A percentile compares a stretch with the other conserved stretches of the same genome.
Conservation (phyloP, 139 green algal species). For the Astrephomene gubernaculifera region DNA sequence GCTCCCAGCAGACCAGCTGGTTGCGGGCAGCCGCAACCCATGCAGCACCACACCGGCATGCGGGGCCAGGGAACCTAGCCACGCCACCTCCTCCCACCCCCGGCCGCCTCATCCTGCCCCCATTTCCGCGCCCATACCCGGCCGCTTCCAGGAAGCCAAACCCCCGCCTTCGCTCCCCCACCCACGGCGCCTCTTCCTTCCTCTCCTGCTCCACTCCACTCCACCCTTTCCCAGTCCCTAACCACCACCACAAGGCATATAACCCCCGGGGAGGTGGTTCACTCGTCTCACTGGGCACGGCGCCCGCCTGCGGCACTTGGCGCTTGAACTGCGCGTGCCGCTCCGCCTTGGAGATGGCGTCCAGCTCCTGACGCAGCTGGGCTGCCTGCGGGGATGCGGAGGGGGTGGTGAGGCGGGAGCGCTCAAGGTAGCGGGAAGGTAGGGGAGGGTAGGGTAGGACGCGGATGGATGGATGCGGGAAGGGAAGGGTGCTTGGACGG, state of each 20-base stretch:
- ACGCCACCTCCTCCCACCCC: too few species aligned
- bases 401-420: neutral
- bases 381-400: constrained; percentile 7
- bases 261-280: neutral
- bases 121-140: too few species aligned
- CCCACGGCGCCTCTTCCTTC: neutral
- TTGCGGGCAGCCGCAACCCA: too few species aligned
- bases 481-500: too few species aligned
- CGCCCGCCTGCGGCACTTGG: neutral
- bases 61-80: too few species aligned
- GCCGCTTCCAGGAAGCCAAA: neutral
- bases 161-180: neutral
- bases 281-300: neutral
- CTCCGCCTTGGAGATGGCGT: neutral
- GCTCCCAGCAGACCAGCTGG: too few species aligned
- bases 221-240: neutral
- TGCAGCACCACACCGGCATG: too few species aligned
- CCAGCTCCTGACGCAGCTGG: constrained; percentile 36
- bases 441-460: neutral
- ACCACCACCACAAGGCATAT: neutral
- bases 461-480: too few species aligned
- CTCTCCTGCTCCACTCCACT: too few species aligned
- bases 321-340: constrained; percentile 32
- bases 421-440: neutral
- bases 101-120: too few species aligned